Conservation (phyloP, 176 grass and related monocot genomes). For the Microstegium vimineum region DNA sequence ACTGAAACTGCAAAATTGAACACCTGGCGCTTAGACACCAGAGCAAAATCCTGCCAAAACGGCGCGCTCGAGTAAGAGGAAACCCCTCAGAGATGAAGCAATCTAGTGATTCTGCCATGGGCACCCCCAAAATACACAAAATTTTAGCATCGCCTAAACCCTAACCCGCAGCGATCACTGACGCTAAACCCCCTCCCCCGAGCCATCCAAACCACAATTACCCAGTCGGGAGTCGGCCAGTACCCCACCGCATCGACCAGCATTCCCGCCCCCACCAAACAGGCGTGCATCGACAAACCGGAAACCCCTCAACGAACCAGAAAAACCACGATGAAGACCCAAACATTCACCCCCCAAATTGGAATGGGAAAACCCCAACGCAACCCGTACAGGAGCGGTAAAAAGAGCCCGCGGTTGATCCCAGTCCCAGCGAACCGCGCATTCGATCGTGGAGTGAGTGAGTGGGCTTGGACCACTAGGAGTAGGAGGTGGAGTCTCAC, state of each 20-base stretch:
- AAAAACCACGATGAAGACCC: neutral
- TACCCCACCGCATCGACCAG: neutral
- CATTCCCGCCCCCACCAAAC: neutral
- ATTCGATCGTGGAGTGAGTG: neutral
- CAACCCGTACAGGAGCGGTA: neutral
- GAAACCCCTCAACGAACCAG: neutral
- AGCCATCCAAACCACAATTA: neutral
- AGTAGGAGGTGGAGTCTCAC: neutral
- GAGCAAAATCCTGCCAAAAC: neutral
- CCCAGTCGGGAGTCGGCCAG: too few relatives aligned
- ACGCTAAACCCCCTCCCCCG: constrained; percentile 8
- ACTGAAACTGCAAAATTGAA: neutral
- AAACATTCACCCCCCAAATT: neutral
- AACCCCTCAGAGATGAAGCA: neutral
- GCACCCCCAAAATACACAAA: neutral
- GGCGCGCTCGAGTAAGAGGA: neutral
- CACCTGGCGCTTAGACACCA: neutral
- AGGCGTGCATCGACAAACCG: neutral
- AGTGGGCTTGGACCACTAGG: neutral
- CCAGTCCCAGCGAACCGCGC: neutral
- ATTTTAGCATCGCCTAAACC: constrained; percentile 20
- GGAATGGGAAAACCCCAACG: neutral
- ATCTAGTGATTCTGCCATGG: neutral
- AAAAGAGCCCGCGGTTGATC: neutral
- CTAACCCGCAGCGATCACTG: constrained; percentile 30